Base-by-base conservation (phyloP, 129 eudicot genomes). In the Glebionis coronaria region DNA sequence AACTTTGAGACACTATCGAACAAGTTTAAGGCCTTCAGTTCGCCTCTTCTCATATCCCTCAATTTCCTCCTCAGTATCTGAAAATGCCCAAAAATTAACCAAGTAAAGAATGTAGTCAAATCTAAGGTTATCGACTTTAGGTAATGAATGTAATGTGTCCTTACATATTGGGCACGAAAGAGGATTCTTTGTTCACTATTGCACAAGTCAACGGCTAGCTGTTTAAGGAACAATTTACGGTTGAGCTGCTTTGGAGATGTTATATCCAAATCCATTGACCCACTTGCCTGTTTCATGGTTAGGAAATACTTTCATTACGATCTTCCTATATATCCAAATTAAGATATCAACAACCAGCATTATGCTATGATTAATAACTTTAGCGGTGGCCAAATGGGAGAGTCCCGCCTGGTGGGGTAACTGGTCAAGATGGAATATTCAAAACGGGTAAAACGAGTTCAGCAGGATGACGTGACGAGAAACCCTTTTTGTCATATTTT, bases 261-360 rank as follows among this genome's bases (percentile, higher is more conserved):
- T 80, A 91, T 86, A 73, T 91, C 98, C 82, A 91, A 76, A 78
- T 91, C 98, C 96, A 91, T 91, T 4, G 94, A 78, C 42, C 98
- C 98, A 78, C 98, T 91, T 47, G 87, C 91, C 98, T 91, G 85
- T 73, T 15, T 14, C 25, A 77, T 27, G 62, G n/a, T 38, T 42
- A 6, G 20, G 40, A 56, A 52, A 9, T 13, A 25, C 13, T 21
- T 1, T 28, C 21, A 28, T 51, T 10, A 9, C 4, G 31, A 40
- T 55, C 50, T 25, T 14, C 16, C 54, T 14, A 16, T 49, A 12
- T 0, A 49, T 49, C 7, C 19, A 49, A 5, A 23, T 14, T 15
- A 38, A 38, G 19, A 19, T 9, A 35, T 35, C 42, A 35, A 9
- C 42, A 16, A 46, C 23, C 56, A 46, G 23, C 29, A 11, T 25